Evolutionary conservation across 202 grass and related monocot genomes (phyloP), one percentile per base, ranked within the genome.

Genomic region (Panicum virgatum): DNA sequence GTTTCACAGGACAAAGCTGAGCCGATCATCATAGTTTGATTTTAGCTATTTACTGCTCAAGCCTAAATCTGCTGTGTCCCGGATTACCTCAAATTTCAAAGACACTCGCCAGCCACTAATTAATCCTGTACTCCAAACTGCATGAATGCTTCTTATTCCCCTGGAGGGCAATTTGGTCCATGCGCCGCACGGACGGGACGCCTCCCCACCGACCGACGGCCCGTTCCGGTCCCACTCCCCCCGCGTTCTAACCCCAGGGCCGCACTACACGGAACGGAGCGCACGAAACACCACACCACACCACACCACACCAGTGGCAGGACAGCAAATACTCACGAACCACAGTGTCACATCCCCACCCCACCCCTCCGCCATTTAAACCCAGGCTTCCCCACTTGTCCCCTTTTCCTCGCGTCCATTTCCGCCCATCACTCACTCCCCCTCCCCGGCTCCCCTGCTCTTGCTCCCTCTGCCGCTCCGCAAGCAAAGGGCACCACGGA

Each of bases 381-480:
- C 75, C 76, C 44, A 52, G 29, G 45, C 58, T 74, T 32, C 87
- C 78, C 79, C 83, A 75, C 74, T 69, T 83, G 67, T 32, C 52
- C 52, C 88, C 74, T 79, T 86, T 56, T 83, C 73, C 83, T 86
- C 52, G 44, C 79, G 83, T 90, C 83, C 82, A 67, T 79, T 72
- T 62, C 73, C 46, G 13, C 2, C 38, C 67, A 62, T 85, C 79
- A 42, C 58, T 85, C 79, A 42, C 58, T 54, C 79, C 59, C 51
- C 56, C 50, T 16, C 13, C 20, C 20, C 50, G 18, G 50, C 50
- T 50, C 45, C 42, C 40, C 42, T 51, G 20, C 73, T 34, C 23
- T 38, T 38, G 11, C 54, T 32, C 39, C 78, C 78, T 62, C 80
- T 80, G 77, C 85, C 20, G 62, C 77, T 86, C 56, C 42, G 36